phyloP scores from a whole-genome alignment of 1,139 yeast species.

The Lodderomyces theae region DNA sequence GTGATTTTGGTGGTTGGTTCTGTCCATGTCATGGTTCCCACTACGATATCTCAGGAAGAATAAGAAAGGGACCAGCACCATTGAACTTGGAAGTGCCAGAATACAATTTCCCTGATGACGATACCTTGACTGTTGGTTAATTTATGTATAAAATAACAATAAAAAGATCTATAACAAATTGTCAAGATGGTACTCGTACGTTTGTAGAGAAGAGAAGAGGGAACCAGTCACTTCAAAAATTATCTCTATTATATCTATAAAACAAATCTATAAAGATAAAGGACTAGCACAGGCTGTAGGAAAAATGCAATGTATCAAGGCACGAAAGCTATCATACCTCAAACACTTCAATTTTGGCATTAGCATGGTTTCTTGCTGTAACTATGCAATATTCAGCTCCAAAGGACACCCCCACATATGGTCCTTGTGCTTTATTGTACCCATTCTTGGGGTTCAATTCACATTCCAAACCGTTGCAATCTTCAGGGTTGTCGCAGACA shows the following conservation, averaged over 20 bases:
- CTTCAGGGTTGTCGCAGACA: conserved; percentile 63
- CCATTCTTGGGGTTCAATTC: conserved; percentile 71
- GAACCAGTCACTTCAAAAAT: neutral
- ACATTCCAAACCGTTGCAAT: conserved; percentile 75
- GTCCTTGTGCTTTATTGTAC: conserved; percentile 51
- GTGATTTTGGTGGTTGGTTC: conserved; percentile 99
- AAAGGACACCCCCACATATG: conserved; percentile 49
- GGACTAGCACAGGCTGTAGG: neutral
- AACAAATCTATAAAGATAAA: conserved; percentile 5
- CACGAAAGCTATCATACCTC: neutral
- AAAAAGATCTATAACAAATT: neutral
- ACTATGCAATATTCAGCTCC: conserved; percentile 81
- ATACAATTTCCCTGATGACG: conserved; percentile 77
- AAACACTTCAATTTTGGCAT: conserved; percentile 74
- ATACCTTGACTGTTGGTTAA: conserved; percentile 72
- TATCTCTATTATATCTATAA: conserved; percentile 2
- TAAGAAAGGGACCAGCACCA: conserved; percentile 99
- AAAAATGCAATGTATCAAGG: neutral
- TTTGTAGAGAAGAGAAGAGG: conserved; percentile 3
- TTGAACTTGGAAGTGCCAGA: conserved; percentile 95
- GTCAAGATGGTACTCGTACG: neutral
- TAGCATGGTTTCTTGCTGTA: conserved; percentile 63
- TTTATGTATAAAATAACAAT: neutral
- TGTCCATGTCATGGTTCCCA: conserved; percentile 99
- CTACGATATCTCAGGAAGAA: conserved; percentile 99